A percentile compares a stretch with the other conserved stretches of the same genome.
Conservation (phyloP, 176 grass and related monocot genomes). For the Oryza nivara region DNA sequence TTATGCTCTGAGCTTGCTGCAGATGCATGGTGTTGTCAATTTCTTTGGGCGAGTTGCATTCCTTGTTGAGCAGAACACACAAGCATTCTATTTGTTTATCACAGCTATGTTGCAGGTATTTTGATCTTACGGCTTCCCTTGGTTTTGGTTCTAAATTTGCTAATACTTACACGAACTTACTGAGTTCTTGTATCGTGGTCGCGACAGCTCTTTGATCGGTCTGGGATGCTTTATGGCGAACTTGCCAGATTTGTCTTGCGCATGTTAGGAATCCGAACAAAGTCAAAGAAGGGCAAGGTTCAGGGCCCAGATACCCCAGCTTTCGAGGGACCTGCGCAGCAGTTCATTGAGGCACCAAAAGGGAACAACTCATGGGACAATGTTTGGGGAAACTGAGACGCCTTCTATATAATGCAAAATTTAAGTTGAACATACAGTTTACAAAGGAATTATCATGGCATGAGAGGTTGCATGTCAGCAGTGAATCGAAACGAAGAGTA, state of each 20-base stretch:
- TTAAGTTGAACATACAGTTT: conserved; percentile 7
- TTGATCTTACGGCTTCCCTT: neutral
- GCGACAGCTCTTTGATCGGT: conserved; percentile 76
- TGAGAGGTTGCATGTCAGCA: neutral
- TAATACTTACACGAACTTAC: neutral
- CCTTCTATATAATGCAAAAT: neutral
- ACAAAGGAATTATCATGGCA: neutral
- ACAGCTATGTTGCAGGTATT: conserved; percentile 78
- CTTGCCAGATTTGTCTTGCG: conserved; percentile 76
- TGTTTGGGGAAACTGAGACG: conserved; percentile 64
- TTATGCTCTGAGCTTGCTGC: conserved; percentile 27
- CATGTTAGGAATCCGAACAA: conserved; percentile 69
- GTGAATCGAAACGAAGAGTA: neutral
- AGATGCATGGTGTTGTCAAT: conserved; percentile 89
- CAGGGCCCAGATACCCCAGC: conserved; percentile 34
- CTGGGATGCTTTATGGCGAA: conserved; percentile 85
- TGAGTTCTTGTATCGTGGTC: conserved; percentile 26
- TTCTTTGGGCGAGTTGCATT: conserved; percentile 88
- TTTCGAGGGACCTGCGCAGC: conserved; percentile 47
- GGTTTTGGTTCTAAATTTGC: neutral
- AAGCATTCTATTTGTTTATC: conserved; percentile 91
- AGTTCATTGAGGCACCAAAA: conserved; percentile 56
- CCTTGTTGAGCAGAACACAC: conserved; percentile 87
- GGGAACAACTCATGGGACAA: conserved; percentile 66
- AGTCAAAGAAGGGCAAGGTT: conserved; percentile 58